Evolutionary conservation across 2,329 filamentous ascomycete species (phyloP).

Genomic region (Scorias spongiosa): DNA sequence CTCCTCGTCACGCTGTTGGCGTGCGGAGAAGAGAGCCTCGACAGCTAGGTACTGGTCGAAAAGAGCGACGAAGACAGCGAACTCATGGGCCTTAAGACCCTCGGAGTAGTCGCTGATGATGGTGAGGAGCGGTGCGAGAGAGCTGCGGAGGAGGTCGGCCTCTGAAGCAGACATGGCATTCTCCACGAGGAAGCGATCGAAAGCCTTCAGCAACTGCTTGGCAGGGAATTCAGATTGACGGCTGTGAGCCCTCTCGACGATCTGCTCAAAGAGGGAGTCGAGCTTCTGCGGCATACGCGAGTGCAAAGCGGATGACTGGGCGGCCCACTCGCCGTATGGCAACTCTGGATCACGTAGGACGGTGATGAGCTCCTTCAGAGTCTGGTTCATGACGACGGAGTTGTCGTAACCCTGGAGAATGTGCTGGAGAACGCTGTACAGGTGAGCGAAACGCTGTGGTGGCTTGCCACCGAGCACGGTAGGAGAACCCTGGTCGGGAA

Average conservation of each 20-base stretch:
- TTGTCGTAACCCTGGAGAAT: slow-evolving; percentile 94
- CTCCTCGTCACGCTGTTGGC: slow-evolving; percentile 77
- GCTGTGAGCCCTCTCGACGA: slow-evolving; percentile 67
- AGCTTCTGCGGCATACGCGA: slow-evolving; percentile 93
- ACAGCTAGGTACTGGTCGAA: slow-evolving; percentile 68
- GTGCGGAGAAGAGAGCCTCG: slow-evolving; percentile 75
- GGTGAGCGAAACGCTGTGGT: slow-evolving; percentile 66
- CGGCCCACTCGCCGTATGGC: slow-evolving; percentile 91
- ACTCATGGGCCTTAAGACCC: slow-evolving; percentile 81
- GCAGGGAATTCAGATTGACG: slow-evolving; percentile 81
- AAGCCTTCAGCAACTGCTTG: slow-evolving; percentile 68
- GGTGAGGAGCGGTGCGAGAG: slow-evolving; percentile 59
- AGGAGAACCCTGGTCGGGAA: slow-evolving; percentile 73
- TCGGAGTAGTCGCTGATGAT: slow-evolving; percentile 72
- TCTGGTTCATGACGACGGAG: slow-evolving; percentile 83
- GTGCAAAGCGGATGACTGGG: slow-evolving; percentile 91
- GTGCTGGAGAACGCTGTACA: slow-evolving; percentile 65
- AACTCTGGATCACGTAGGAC: slow-evolving; percentile 81
- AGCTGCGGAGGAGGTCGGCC: slow-evolving; percentile 54
- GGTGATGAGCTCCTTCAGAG: slow-evolving; percentile 75
- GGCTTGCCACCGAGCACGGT: slow-evolving; percentile 84
- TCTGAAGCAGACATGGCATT: slow-evolving; percentile 55
- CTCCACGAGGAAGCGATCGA: slow-evolving; percentile 80
- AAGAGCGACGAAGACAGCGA: slow-evolving; percentile 63
- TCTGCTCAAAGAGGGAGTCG: slow-evolving; percentile 64